A percentile compares a stretch with the other conserved stretches of the same genome.
Evolutionary conservation across 2,329 filamentous ascomycete species (phyloP).

Genomic region (Xylariaceae sp.): DNA sequence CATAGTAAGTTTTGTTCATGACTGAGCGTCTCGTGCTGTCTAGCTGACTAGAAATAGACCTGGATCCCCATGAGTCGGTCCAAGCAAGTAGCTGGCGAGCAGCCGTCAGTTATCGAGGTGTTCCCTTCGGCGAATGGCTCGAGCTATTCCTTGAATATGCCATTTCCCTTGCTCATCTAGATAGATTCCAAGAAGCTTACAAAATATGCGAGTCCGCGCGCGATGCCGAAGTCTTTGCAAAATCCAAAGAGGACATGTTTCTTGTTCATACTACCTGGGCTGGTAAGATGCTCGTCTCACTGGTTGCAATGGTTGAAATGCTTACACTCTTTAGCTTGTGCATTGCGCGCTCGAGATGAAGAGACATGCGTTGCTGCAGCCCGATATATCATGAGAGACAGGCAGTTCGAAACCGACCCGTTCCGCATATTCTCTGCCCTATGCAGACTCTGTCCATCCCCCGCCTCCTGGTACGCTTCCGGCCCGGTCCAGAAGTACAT

Average conservation of each 20-base stretch:
- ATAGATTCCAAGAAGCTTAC: slow-evolving; percentile 71
- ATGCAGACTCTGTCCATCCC: slow-evolving; percentile 72
- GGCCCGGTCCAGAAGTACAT: slow-evolving; percentile 88
- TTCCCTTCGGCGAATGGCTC: slow-evolving; percentile 81
- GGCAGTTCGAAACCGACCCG: slow-evolving; percentile 74
- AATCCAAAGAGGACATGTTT: slow-evolving; percentile 64
- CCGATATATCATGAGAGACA: slow-evolving; percentile 81
- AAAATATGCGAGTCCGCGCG: slow-evolving; percentile 74
- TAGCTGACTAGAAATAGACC: slow-evolving; percentile 19
- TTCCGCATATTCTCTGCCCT: slow-evolving; percentile 80
- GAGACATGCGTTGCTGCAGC: slow-evolving; percentile 70
- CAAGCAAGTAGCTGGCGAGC: slow-evolving; percentile 27
- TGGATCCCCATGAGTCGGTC: slow-evolving; percentile 34
- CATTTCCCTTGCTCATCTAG: slow-evolving; percentile 67
- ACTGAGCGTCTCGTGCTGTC: no score
- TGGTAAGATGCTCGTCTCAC: slow-evolving; percentile 42
- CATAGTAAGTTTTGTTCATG: slow-evolving; percentile 41
- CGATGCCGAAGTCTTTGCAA: slow-evolving; percentile 79
- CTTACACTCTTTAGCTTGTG: slow-evolving; percentile 61
- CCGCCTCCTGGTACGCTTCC: slow-evolving; percentile 72
- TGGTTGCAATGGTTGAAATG: background rate
- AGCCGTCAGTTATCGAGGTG: slow-evolving; percentile 57
- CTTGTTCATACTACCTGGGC: slow-evolving; percentile 77
- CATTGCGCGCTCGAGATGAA: slow-evolving; percentile 76
- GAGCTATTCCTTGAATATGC: slow-evolving; percentile 89